phyloP scores from a whole-genome alignment of 371 early-diverging fungal species.

The Apophysomyces variabilis region DNA sequence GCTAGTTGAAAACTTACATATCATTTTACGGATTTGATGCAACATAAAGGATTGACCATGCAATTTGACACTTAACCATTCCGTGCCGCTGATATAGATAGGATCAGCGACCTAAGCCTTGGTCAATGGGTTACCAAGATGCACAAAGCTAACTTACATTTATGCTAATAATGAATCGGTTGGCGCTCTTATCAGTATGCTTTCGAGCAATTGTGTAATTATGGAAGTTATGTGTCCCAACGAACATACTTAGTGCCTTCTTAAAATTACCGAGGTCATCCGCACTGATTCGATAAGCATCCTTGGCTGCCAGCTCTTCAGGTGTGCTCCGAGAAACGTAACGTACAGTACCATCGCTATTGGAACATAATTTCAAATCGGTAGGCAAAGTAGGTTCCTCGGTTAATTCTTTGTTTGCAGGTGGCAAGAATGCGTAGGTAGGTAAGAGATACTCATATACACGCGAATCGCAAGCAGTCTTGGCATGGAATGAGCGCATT shows the following conservation, averaged over 20 bases:
- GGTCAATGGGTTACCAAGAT: background rate
- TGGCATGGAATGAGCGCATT: slow-evolving; percentile 88
- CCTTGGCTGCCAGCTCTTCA: slow-evolving; percentile 58
- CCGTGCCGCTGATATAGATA: slow-evolving; percentile 73
- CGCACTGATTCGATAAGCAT: slow-evolving; percentile 65
- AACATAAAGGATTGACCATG: slow-evolving; percentile 99
- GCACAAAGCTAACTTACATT: slow-evolving; percentile 41
- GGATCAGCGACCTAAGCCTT: slow-evolving; percentile 68
- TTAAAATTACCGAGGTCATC: slow-evolving; percentile 71
- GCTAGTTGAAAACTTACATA: slow-evolving; percentile 59
- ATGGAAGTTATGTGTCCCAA: slow-evolving; percentile 95
- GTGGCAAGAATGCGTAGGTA: slow-evolving; percentile 81
- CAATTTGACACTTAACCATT: slow-evolving; percentile 94
- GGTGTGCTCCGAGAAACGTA: slow-evolving; percentile 40
- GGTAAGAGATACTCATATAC: slow-evolving; percentile 99
- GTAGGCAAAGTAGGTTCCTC: slow-evolving; percentile 23
- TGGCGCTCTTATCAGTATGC: slow-evolving; percentile 77
- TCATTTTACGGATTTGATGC: slow-evolving; percentile 99
- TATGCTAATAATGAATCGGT: slow-evolving; percentile 84
- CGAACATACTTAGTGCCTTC: slow-evolving; percentile 71
- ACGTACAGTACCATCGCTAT: slow-evolving; percentile 1
- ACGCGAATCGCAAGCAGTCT: slow-evolving; percentile 90
- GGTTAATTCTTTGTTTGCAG: slow-evolving; percentile 24
- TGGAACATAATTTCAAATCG: slow-evolving; percentile 26
- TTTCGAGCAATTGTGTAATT: slow-evolving; percentile 93